Conservation (phyloP, 495 filamentous ascomycete species). For the Patellaria atrata region DNA sequence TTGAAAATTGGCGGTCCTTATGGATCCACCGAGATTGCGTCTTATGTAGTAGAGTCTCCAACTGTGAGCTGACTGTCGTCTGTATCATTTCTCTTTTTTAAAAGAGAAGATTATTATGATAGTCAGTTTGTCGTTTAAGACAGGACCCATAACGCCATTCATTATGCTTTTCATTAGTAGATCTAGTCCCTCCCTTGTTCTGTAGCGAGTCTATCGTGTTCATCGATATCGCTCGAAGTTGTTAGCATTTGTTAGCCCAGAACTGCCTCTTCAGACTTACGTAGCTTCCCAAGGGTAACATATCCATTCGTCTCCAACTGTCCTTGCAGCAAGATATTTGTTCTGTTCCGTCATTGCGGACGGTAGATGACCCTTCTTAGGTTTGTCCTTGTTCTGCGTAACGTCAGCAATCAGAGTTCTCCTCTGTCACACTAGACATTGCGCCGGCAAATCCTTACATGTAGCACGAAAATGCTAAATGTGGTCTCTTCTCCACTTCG, state of each 20-base stretch:
- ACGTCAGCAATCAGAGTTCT: no score
- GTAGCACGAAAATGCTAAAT: conserved; percentile 89
- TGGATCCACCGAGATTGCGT: no score
- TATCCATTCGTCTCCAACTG: conserved; percentile 89
- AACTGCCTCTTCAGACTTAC: conserved; percentile 29
- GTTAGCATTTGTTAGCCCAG: conserved; percentile 12
- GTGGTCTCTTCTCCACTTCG: conserved; percentile 52
- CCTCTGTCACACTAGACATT: conserved; percentile 3
- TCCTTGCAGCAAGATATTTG: conserved; percentile 74
- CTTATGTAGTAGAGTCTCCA: no score
- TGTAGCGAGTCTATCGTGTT: conserved; percentile 62
- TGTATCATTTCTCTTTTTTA: no score
- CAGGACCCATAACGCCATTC: no score
- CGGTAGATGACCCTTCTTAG: conserved; percentile 79
- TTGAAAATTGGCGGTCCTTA: no score
- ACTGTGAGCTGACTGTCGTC: no score
- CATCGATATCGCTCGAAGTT: conserved; percentile 62
- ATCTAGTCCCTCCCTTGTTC: conserved; percentile 15
- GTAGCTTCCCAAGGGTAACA: conserved; percentile 99
- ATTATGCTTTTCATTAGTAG: no score
- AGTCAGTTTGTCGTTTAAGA: no score
- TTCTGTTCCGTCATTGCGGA: conserved; percentile 59
- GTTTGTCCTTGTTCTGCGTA: conserved; percentile 82
- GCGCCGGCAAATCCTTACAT: conserved; percentile 43
- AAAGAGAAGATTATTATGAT: no score